phyloP scores from a whole-genome alignment of 2,329 filamentous ascomycete genomes.

The Sarocladium kiliense region DNA sequence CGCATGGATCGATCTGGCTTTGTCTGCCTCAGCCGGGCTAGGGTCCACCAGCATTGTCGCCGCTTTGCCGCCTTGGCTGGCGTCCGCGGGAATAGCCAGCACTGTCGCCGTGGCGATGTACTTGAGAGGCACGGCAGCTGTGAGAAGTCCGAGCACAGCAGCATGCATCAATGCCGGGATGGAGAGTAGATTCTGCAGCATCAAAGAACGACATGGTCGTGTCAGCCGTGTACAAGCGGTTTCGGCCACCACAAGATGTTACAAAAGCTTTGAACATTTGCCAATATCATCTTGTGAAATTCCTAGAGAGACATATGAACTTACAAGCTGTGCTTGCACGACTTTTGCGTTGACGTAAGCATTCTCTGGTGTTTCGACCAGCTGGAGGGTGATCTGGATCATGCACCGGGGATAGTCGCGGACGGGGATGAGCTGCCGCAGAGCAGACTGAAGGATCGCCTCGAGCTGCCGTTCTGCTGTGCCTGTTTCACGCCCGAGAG shows the following conservation, averaged over 20 bases:
- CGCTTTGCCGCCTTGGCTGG: constrained; percentile 22
- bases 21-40: constrained; percentile 54
- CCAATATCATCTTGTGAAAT: not conserved
- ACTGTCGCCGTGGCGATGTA: constrained; percentile 63
- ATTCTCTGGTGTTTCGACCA: constrained; percentile 64
- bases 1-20: constrained; percentile 71
- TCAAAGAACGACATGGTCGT: not conserved
- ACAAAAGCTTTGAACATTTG: not conserved
- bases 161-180: constrained; percentile 81
- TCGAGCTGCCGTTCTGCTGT: constrained; percentile 80
- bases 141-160: constrained; percentile 70
- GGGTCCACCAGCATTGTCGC: constrained; percentile 52
- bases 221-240: constrained; percentile 12
- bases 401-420: constrained; percentile 71
- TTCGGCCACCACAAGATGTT: not conserved
- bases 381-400: constrained; percentile 77
- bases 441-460: constrained; percentile 63
- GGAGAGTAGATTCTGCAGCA: constrained; percentile 65
- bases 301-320: too few relatives aligned
- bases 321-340: constrained; percentile 55
- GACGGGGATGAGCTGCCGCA: constrained; percentile 70
- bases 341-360: constrained; percentile 58
- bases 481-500: constrained; percentile 33
- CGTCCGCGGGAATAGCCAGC: constrained; percentile 49
- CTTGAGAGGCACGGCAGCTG: constrained; percentile 75